phyloP scores from a whole-genome alignment of 805 yeast genomes.

The Kurtzmaniella cleridarum region DNA sequence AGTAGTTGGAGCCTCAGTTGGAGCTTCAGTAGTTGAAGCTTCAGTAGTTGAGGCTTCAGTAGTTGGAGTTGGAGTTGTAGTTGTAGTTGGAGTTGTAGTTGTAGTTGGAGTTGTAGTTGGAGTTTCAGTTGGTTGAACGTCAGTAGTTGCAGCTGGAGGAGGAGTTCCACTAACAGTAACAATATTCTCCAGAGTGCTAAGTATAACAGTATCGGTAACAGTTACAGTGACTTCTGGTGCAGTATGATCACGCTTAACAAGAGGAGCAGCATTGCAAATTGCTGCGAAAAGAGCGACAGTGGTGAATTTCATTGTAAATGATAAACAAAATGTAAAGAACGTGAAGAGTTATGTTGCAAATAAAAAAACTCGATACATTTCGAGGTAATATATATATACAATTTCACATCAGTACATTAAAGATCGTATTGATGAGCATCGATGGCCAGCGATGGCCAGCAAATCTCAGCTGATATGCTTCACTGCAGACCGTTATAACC shows the following conservation, averaged over 20 bases:
- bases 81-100: conserved; percentile 5
- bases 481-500: background rate
- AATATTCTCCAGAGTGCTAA: conserved; percentile 10
- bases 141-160: conserved; percentile 9
- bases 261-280: conserved; percentile 19
- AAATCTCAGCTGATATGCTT: background rate
- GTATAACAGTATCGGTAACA: conserved; percentile 16
- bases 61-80: conserved; percentile 5
- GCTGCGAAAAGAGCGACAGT: conserved; percentile 9
- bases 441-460: no score
- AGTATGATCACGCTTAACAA: conserved; percentile 19
- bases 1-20: conserved; percentile 4
- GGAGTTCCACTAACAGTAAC: conserved; percentile 16
- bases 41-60: conserved; percentile 7
- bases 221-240: conserved; percentile 23
- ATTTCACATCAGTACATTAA: no score
- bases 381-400: background rate
- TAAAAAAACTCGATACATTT: background rate
- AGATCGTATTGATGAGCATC: no score
- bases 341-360: background rate
- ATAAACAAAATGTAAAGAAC: background rate
- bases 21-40: conserved; percentile 6
- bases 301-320: background rate
- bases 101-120: conserved; percentile 4
- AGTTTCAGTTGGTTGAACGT: no score